Evolutionary conservation across 2,329 filamentous ascomycete genomes (phyloP).

Genomic region (Emmonsiellopsis sp.): DNA sequence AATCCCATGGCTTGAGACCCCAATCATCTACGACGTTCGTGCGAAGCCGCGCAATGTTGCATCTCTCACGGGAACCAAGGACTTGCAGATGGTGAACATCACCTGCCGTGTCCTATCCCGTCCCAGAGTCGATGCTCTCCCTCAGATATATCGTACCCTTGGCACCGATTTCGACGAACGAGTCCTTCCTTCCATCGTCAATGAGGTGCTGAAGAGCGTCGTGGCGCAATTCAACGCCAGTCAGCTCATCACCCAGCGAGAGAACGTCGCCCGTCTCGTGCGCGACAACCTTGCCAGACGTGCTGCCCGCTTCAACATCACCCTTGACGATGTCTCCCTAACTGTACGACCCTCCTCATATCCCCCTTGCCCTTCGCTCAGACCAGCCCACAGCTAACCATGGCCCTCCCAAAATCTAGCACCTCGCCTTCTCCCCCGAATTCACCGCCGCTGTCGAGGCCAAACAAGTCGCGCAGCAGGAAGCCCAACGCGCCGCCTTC

Average conservation of each 20-base stretch:
- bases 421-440: conserved; percentile 60
- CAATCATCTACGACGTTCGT: conserved; percentile 94
- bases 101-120: conserved; percentile 97
- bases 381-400: conserved; percentile 8
- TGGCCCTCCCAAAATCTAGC: conserved; percentile 29
- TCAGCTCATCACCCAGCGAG: conserved; percentile 97
- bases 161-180: conserved; percentile 95
- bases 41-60: conserved; percentile 95
- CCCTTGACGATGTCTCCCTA: conserved; percentile 92
- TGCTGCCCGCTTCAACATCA: conserved; percentile 93
- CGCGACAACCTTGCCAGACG: conserved; percentile 85
- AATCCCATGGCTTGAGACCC: conserved; percentile 95
- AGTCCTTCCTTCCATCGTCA: conserved; percentile 93
- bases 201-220: conserved; percentile 97
- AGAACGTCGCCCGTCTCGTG: conserved; percentile 86
- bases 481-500: conserved; percentile 94
- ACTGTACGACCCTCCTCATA: conserved; percentile 53
- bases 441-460: conserved; percentile 62
- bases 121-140: conserved; percentile 77
- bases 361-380: not conserved
- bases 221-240: conserved; percentile 98
- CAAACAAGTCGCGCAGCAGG: conserved; percentile 69
- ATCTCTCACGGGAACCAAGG: conserved; percentile 95
- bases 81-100: conserved; percentile 99
- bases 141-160: conserved; percentile 93